phyloP scores from a whole-genome alignment of 2,329 filamentous ascomycete species.

The Parascedosporium putredinis region DNA sequence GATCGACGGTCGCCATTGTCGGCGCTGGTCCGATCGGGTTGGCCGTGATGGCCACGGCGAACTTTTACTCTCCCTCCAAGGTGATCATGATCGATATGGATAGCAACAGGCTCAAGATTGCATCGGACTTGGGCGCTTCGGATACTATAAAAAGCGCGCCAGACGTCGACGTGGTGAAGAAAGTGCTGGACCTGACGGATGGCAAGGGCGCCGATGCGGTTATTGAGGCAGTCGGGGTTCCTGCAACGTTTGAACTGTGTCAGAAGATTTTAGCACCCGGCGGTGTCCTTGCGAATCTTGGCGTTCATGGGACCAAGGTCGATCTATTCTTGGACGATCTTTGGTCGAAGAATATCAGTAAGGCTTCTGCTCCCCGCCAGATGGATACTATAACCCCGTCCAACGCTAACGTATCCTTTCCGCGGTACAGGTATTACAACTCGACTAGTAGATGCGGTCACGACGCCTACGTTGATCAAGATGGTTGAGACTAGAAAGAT shows the following conservation, averaged over 20 bases:
- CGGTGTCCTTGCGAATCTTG: slow-evolving; percentile 45
- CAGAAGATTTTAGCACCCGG: slow-evolving; percentile 43
- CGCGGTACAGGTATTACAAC: slow-evolving; percentile 30
- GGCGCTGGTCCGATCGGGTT: slow-evolving; percentile 46
- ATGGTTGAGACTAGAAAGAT: slow-evolving; percentile 30
- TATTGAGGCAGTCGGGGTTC: slow-evolving; percentile 46
- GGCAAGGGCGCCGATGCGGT: slow-evolving; percentile 44
- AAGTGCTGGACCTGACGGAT: slow-evolving; percentile 33
- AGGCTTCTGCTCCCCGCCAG: slow-evolving; percentile 13
- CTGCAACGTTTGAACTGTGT: slow-evolving; percentile 40
- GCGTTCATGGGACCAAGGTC: slow-evolving; percentile 44
- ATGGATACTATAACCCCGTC: background rate
- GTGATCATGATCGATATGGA: slow-evolving; percentile 44
- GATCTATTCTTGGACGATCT: slow-evolving; percentile 41
- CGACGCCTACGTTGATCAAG: slow-evolving; percentile 38
- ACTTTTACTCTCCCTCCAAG: slow-evolving; percentile 40
- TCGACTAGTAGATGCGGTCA: slow-evolving; percentile 33
- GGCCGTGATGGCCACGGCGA: slow-evolving; percentile 41
- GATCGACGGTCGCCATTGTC: slow-evolving; percentile 40
- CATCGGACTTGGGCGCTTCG: slow-evolving; percentile 37
- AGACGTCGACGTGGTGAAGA: slow-evolving; percentile 23
- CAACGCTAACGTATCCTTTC: background rate
- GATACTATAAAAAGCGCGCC: slow-evolving; percentile 27
- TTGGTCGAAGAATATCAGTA: slow-evolving; percentile 44
- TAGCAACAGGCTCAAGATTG: slow-evolving; percentile 32